These are phyloP conservation scores for Umbelopsis sp. DNA, from an alignment of 192 early-diverging fungal genomes.

Conservation along the genomic window DNA sequence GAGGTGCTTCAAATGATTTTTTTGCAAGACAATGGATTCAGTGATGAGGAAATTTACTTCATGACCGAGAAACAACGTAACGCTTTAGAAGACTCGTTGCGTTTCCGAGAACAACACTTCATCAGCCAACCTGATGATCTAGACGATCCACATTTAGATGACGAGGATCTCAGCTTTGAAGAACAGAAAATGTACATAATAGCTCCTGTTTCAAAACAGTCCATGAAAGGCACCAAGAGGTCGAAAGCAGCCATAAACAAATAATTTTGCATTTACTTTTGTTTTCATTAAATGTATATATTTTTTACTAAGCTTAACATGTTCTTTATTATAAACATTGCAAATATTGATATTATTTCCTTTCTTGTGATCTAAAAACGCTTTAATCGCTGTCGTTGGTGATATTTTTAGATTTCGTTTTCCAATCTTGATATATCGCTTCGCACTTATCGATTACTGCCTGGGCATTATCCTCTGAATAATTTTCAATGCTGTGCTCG, in stretches of 20 bases:
- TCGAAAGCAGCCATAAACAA: too few relatives aligned
- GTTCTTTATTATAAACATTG: too few relatives aligned
- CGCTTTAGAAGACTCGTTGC: background rate
- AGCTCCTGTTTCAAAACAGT: background rate
- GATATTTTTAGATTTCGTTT: background rate
- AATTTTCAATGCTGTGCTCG: background rate
- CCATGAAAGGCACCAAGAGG: too few relatives aligned
- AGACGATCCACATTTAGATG: background rate
- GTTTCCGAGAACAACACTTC: background rate
- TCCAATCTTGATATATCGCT: slow-evolving; percentile 23
- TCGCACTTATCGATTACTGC: slow-evolving; percentile 27
- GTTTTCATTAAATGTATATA: too few relatives aligned
- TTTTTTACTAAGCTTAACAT: too few relatives aligned
- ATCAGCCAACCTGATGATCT: background rate
- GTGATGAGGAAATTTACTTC: too few relatives aligned
- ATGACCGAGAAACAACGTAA: background rate
- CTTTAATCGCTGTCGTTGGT: too few relatives aligned
- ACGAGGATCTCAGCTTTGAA: background rate
- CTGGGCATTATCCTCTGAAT: slow-evolving; percentile 11
- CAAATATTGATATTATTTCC: too few relatives aligned
- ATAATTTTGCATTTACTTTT: too few relatives aligned
- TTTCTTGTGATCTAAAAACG: too few relatives aligned
- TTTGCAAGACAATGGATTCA: too few relatives aligned
- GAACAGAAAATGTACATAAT: background rate
- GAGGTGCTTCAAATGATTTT: too few relatives aligned